These are phyloP conservation scores for Lippia alba DNA, from an alignment of 305 asterid species.

Conservation along the genomic window DNA sequence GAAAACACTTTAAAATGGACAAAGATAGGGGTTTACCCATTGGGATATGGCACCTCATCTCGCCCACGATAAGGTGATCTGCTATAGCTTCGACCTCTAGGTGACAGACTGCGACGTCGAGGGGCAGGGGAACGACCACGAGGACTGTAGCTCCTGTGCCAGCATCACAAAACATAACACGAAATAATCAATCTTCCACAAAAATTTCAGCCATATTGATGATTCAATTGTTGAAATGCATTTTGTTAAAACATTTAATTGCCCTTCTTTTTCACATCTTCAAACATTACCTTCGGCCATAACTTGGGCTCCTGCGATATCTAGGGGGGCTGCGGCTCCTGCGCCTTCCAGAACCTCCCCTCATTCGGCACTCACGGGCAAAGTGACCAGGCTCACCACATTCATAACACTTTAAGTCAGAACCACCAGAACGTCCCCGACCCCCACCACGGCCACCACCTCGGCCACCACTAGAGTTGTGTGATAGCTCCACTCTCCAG, in stretches of 20 bases:
- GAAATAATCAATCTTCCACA: too few species aligned
- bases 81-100: constrained; percentile 85
- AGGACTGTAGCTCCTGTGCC: constrained; percentile 84
- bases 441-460: constrained; percentile 72
- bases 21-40: constrained; percentile 59
- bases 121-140: constrained; percentile 88
- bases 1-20: neutral
- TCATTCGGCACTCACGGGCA: constrained; percentile 88
- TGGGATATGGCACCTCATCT: constrained; percentile 74
- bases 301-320: constrained; percentile 91
- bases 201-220: neutral
- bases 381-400: constrained; percentile 99
- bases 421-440: constrained; percentile 74
- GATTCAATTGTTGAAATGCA: neutral
- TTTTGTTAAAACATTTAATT: neutral
- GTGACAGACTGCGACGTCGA: constrained; percentile 86
- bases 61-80: constrained; percentile 86
- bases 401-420: constrained; percentile 93
- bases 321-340: constrained; percentile 95
- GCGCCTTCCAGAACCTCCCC: constrained; percentile 83
- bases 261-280: neutral
- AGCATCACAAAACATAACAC: constrained; percentile 4
- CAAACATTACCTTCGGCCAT: constrained; percentile 79
- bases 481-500: constrained; percentile 98
- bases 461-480: constrained; percentile 79